Evolutionary conservation across 139 green algal species (phyloP), one percentile per base, ranked within the genome.

Genomic region (Closterium sp.): DNA sequence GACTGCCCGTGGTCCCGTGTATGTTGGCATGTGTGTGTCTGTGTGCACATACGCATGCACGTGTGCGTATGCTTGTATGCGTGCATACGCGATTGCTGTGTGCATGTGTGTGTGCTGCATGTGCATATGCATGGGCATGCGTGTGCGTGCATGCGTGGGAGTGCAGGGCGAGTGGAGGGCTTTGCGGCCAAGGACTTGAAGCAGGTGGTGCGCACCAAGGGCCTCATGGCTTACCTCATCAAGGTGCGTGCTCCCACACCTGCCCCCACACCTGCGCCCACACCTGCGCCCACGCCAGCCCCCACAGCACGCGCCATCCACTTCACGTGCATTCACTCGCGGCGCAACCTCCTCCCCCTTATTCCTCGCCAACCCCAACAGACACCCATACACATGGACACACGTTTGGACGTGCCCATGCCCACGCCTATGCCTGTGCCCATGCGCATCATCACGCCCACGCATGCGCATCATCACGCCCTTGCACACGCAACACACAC

Each of bases 171-270:
- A 32, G 85, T 87, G 85, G 28, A 87, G 28, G 85, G 85, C 10
- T 87, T 87, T 87, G 85, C 85, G 4, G 85, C 85, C n/a, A 87
- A 87, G 28, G 85, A 87, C 85, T 31, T 87, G n/a, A 31, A 87
- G 28, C n/a, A 87, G 85, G 85, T 87, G 28, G 85, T 31, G 28
- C n/a, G 28, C 28, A 87, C 85, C 85, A 87, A 87, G 85, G 85
- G 85, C 85, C 27, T 87, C 85, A 87, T 87, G 85, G 85, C 85
- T 24, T 87, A 87, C 85, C 85, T 87, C 85, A 32, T 30, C 28
- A 87, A 87, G 85, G 85, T 87, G 85, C 24, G 85, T 87, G 17
- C 17, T 0, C 17, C 17, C 17, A 13, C 45, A 70, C 11, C 45
- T 22, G 11, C 45, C 10, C 45, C 9, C 45, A 70, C 45, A 70